A percentile compares a stretch with the other conserved stretches of the same genome.
Conservation (phyloP, 768 basidiomycete genomes). For the Dentipellis fragilis region DNA sequence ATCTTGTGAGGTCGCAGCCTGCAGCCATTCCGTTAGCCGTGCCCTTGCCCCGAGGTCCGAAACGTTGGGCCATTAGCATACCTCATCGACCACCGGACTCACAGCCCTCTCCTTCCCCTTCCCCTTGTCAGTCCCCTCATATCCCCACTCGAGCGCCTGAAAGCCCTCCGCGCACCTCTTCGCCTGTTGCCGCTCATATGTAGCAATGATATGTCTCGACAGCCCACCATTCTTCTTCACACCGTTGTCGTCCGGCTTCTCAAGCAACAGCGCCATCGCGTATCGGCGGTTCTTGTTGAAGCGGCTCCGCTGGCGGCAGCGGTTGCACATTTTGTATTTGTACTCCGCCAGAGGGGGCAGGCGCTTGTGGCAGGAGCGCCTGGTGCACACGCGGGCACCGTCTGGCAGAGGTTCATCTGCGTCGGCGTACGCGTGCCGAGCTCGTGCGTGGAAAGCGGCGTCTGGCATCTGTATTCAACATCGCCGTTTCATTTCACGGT, state of each 20-base stretch:
- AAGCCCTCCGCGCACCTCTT: neutral
- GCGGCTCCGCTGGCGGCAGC: neutral
- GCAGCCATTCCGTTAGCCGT: too few relatives aligned
- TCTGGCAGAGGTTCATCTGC: too few relatives aligned
- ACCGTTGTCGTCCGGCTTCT: neutral
- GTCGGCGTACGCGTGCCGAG: too few relatives aligned
- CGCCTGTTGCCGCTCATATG: neutral
- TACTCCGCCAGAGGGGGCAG: neutral
- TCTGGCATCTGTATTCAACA: neutral
- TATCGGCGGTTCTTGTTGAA: neutral
- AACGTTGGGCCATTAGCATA: too few relatives aligned
- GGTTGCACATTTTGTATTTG: neutral
- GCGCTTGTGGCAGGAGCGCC: neutral
- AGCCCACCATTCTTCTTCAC: neutral
- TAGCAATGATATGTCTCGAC: neutral
- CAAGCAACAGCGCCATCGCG: neutral
- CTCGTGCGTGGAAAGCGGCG: neutral
- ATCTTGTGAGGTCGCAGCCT: too few relatives aligned
- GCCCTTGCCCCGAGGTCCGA: too few relatives aligned
- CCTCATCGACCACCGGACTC: too few relatives aligned
- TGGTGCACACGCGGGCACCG: neutral
- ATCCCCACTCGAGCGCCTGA: too few relatives aligned
- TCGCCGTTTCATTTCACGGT: neutral
- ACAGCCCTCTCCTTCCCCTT: too few relatives aligned
- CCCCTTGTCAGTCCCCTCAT: too few relatives aligned